Evolutionary conservation across 2,329 filamentous ascomycete species (phyloP).

Genomic region (Dactylellina leptospora): DNA sequence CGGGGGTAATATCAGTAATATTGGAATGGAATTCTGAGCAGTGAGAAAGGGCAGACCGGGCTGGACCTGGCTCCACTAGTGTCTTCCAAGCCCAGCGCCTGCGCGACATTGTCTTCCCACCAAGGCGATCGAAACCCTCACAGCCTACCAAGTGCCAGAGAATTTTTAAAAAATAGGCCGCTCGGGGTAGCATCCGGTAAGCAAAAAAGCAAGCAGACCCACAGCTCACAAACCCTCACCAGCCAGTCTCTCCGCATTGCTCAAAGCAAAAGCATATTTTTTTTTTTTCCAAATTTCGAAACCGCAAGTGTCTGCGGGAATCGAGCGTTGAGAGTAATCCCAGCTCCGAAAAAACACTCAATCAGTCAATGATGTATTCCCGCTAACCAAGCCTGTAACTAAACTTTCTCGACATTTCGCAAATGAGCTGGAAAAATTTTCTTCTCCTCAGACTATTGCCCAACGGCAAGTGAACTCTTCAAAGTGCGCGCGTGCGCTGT

Average conservation of each 20-base stretch:
- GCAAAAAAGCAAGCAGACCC: conserved; percentile 28
- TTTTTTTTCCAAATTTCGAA: background rate
- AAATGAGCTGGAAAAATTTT: too few species aligned
- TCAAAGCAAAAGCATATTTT: conserved; percentile 3
- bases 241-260: background rate
- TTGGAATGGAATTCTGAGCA: conserved; percentile 27
- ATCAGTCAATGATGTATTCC: background rate
- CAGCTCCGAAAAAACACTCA: conserved; percentile 4
- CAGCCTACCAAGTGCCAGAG: conserved; percentile 31
- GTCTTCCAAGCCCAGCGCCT: conserved; percentile 25
- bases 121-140: conserved; percentile 32
- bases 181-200: conserved; percentile 33
- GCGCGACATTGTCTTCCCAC: conserved; percentile 26
- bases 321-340: background rate
- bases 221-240: background rate
- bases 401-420: conserved; percentile 17
- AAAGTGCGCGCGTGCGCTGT: background rate
- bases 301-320: background rate
- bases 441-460: too few species aligned
- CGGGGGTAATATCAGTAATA: conserved; percentile 30
- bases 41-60: background rate
- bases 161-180: too few species aligned
- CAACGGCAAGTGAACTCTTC: too few species aligned
- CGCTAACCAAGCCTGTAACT: background rate
- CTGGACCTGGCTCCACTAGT: conserved; percentile 7